Evolutionary conservation across 1,284 basidiomycete species (phyloP).

Genomic region (Takashimella koratensis): DNA sequence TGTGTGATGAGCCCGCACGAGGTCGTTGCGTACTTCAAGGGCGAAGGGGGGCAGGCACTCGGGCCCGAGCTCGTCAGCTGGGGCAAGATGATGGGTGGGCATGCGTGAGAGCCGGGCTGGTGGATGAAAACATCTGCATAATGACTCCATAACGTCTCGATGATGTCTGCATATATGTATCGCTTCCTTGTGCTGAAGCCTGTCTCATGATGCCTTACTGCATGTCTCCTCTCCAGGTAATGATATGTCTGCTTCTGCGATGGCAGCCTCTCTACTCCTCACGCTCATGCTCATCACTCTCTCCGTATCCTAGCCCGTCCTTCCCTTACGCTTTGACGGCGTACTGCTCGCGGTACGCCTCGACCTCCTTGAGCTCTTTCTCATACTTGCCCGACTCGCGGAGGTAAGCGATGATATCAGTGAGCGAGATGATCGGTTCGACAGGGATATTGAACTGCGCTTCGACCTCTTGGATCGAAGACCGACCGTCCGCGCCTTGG

Average conservation of each 20-base stretch:
- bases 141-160: background rate
- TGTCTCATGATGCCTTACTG: too few relatives aligned
- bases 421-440: slow-evolving; percentile 74
- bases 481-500: slow-evolving; percentile 52
- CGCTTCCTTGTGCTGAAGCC: too few relatives aligned
- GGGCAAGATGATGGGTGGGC: slow-evolving; percentile 46
- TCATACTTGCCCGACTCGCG: slow-evolving; percentile 60
- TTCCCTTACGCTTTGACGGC: slow-evolving; percentile 52
- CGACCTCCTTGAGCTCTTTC: slow-evolving; percentile 71
- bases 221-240: too few relatives aligned
- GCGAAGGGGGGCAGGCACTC: slow-evolving; percentile 35
- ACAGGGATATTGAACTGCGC: slow-evolving; percentile 63
- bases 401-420: slow-evolving; percentile 81
- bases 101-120: slow-evolving; percentile 40
- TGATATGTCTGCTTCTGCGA: too few relatives aligned
- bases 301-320: too few relatives aligned
- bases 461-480: slow-evolving; percentile 83
- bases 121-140: too few relatives aligned
- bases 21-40: slow-evolving; percentile 46
- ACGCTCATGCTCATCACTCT: too few relatives aligned
- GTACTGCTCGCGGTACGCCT: slow-evolving; percentile 73
- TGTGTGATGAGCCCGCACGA: slow-evolving; percentile 43
- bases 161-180: slow-evolving; percentile 1
- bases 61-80: slow-evolving; percentile 45
- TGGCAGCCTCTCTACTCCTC: background rate